phyloP scores from a whole-genome alignment of 179 eudicot genomes.

The Carnegiea gigantea region DNA sequence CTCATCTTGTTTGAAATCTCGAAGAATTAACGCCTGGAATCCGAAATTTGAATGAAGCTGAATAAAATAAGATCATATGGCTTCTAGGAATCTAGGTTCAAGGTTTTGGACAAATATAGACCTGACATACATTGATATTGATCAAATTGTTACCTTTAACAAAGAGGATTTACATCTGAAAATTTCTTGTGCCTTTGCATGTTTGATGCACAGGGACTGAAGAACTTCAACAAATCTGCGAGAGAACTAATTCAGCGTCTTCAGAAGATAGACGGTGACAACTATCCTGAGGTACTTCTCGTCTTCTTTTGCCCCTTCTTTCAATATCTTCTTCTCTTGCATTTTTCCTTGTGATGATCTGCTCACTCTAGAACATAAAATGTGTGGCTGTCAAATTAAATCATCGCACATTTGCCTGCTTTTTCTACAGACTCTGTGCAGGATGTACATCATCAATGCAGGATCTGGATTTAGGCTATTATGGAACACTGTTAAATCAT shows the following conservation, averaged over 20 bases:
- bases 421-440: slow-evolving; percentile 54
- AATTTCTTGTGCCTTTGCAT: too few species aligned
- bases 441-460: slow-evolving; percentile 94
- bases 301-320: not conserved
- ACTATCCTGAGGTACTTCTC: slow-evolving; percentile 73
- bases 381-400: not conserved
- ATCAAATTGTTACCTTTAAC: not conserved
- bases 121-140: not conserved
- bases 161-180: not conserved
- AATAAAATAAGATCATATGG: not conserved
- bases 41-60: not conserved
- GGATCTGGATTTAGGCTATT: slow-evolving; percentile 86
- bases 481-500: slow-evolving; percentile 76
- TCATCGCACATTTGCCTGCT: too few species aligned
- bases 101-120: not conserved
- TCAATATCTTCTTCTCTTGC: not conserved
- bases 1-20: not conserved
- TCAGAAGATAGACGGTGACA: slow-evolving; percentile 82
- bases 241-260: slow-evolving; percentile 76
- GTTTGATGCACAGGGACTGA: slow-evolving; percentile 61
- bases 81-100: not conserved
- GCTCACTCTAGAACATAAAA: not conserved
- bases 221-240: slow-evolving; percentile 77
- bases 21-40: not conserved
- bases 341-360: not conserved